phyloP scores from a whole-genome alignment of 805 yeast species.

The Kodamaea fukazawae region DNA sequence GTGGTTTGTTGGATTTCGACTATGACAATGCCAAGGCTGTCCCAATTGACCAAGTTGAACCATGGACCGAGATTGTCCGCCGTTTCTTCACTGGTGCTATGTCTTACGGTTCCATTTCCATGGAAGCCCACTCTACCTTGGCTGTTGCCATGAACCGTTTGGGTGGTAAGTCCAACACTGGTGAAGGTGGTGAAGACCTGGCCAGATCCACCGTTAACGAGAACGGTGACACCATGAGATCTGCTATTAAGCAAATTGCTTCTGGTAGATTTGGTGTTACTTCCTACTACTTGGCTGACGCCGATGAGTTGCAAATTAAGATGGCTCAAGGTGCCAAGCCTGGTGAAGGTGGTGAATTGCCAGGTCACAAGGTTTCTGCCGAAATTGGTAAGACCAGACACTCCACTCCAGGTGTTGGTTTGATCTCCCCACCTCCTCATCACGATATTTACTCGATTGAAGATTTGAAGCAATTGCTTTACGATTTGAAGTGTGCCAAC shows the following conservation, averaged over 20 bases:
- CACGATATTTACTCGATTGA: slow-evolving; percentile 98
- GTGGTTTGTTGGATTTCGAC: slow-evolving; percentile 93
- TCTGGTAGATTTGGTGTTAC: slow-evolving; percentile 98
- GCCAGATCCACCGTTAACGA: slow-evolving; percentile 77
- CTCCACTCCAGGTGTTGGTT: slow-evolving; percentile 94
- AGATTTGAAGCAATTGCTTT: slow-evolving; percentile 93
- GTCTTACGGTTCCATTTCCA: slow-evolving; percentile 98
- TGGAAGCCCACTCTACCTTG: slow-evolving; percentile 96
- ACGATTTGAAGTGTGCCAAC: slow-evolving; percentile 93
- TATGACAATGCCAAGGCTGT: slow-evolving; percentile 67
- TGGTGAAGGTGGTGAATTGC: slow-evolving; percentile 99
- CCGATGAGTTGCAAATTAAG: slow-evolving; percentile 95
- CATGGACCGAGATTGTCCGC: slow-evolving; percentile 98
- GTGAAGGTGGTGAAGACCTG: slow-evolving; percentile 99
- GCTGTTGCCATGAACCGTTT: slow-evolving; percentile 98
- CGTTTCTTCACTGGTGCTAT: slow-evolving; percentile 99
- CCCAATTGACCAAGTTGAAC: slow-evolving; percentile 97
- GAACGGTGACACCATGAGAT: slow-evolving; percentile 96
- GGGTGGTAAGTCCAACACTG: slow-evolving; percentile 97
- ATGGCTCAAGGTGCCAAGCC: slow-evolving; percentile 99
- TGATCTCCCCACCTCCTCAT: slow-evolving; percentile 98
- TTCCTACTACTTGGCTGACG: slow-evolving; percentile 88
- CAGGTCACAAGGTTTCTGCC: slow-evolving; percentile 87
- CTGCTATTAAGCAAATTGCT: slow-evolving; percentile 97
- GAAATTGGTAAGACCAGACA: slow-evolving; percentile 93